Evolutionary conservation across 1,139 yeast genomes (phyloP).

Genomic region (Meyerozyma carpophila): DNA sequence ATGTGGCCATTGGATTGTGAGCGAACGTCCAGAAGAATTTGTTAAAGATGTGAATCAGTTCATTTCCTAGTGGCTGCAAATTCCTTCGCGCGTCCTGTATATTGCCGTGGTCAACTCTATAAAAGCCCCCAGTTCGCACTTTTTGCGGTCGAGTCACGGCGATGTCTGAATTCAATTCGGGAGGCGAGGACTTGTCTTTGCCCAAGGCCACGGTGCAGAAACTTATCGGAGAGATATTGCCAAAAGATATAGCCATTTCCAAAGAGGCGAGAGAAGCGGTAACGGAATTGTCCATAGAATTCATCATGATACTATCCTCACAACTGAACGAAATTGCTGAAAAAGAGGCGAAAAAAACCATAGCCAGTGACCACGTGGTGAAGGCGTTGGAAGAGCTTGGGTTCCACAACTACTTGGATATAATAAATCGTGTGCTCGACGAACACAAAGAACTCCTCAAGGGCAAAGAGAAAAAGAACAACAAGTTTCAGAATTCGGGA

Average conservation of each 20-base stretch:
- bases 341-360: conserved; percentile 91
- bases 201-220: conserved; percentile 90
- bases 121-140: not conserved
- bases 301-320: conserved; percentile 88
- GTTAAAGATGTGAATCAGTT: conserved; percentile 19
- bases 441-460: conserved; percentile 87
- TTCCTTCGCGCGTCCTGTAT: not conserved
- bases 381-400: conserved; percentile 88
- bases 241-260: conserved; percentile 78
- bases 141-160: not conserved
- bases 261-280: conserved; percentile 94
- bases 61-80: conserved; percentile 4
- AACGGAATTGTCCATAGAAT: conserved; percentile 93
- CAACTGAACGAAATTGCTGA: conserved; percentile 97
- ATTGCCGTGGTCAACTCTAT: not conserved
- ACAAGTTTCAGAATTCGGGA: conserved; percentile 91
- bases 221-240: conserved; percentile 84
- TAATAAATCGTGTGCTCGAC: conserved; percentile 71
- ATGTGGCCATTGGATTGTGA: conserved; percentile 43
- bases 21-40: conserved; percentile 36
- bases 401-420: conserved; percentile 76
- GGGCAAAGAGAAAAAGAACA: conserved; percentile 86
- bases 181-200: conserved; percentile 40
- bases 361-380: conserved; percentile 93
- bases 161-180: conserved; percentile 34